Percentiles rank a stretch among this genome's conserved stretches.
phyloP scores from a whole-genome alignment of 1,139 yeast species.

The Nakaseomyces bracarensis region DNA sequence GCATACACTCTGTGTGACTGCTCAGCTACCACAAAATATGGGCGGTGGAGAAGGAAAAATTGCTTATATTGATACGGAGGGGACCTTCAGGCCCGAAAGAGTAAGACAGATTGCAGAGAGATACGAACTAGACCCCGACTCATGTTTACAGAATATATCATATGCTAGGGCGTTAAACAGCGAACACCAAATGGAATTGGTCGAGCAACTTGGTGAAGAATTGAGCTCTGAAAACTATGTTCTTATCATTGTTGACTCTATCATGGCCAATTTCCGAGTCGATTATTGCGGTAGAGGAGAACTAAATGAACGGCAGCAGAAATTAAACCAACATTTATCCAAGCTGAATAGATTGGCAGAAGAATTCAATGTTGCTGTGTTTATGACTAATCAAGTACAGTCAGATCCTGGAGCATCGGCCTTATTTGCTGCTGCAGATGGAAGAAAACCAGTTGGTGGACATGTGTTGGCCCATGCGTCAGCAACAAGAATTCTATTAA shows the following conservation, averaged over 20 bases:
- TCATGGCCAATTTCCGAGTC: slow-evolving; percentile 56
- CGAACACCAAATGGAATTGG: slow-evolving; percentile 52
- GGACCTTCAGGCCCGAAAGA: slow-evolving; percentile 52
- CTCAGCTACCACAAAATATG: slow-evolving; percentile 46
- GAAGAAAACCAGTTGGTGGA: slow-evolving; percentile 59
- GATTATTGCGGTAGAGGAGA: slow-evolving; percentile 56
- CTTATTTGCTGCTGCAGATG: slow-evolving; percentile 55
- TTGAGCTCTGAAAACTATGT: slow-evolving; percentile 44
- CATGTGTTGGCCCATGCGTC: slow-evolving; percentile 59
- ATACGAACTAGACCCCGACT: slow-evolving; percentile 46
- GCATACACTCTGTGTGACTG: slow-evolving; percentile 51
- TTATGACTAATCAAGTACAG: slow-evolving; percentile 56
- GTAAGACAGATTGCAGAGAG: slow-evolving; percentile 47
- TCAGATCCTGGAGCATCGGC: slow-evolving; percentile 65
- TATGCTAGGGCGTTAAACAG: slow-evolving; percentile 54
- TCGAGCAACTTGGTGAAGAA: slow-evolving; percentile 44
- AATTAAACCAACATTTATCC: slow-evolving; percentile 49
- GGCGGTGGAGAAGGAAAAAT: slow-evolving; percentile 61
- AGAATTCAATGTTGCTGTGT: slow-evolving; percentile 52
- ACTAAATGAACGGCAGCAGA: slow-evolving; percentile 52
- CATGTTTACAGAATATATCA: slow-evolving; percentile 45
- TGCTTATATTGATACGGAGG: slow-evolving; percentile 54
- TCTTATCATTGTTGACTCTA: slow-evolving; percentile 45
- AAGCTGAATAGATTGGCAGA: slow-evolving; percentile 47
- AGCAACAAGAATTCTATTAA: slow-evolving; percentile 48